Evolutionary conservation across 2,329 filamentous ascomycete species (phyloP).

Genomic region (Ophiocordyceps camponoti-floridani): DNA sequence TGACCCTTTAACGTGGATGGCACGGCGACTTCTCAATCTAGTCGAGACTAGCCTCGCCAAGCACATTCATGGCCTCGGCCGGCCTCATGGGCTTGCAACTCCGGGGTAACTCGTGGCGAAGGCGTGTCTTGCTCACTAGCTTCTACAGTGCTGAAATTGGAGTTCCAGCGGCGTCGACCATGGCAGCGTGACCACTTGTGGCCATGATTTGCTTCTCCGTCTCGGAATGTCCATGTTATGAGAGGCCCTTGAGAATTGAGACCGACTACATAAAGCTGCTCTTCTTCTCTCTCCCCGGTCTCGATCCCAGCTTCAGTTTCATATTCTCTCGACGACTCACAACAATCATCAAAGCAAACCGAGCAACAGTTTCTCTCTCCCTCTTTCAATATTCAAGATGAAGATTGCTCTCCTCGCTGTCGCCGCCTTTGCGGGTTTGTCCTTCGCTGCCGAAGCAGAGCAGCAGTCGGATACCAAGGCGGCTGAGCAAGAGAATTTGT

Average conservation of each 20-base stretch:
- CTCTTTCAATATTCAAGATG: neutral
- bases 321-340: neutral
- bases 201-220: neutral
- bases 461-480: neutral
- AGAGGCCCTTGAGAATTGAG: neutral
- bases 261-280: neutral
- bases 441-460: neutral
- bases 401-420: neutral
- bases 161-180: too few species aligned
- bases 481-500: too few species aligned
- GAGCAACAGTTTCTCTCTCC: neutral
- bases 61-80: neutral
- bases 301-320: neutral
- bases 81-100: neutral
- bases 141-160: neutral
- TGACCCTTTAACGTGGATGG: too few species aligned
- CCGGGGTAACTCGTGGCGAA: neutral
- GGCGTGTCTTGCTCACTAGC: neutral
- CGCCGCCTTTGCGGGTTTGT: neutral
- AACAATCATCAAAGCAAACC: neutral
- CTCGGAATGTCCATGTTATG: neutral
- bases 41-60: neutral
- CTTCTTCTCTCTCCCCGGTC: neutral
- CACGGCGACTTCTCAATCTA: neutral
- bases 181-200: too few species aligned